Conservation (phyloP, 306 rosid species). For the Citrullus amarus region DNA sequence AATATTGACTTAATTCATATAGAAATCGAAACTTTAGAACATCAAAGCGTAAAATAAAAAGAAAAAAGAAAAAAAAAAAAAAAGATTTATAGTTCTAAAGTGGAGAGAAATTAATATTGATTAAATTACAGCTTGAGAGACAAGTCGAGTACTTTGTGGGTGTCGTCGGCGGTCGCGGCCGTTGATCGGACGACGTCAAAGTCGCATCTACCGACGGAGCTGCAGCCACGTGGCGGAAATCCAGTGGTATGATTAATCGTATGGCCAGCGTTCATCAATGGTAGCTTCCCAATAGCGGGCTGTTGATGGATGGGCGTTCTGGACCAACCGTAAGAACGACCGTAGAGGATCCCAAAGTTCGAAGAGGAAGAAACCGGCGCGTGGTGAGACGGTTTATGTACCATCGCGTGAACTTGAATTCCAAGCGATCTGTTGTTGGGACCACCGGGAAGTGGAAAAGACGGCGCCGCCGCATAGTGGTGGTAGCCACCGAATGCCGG, state of each 20-base stretch:
- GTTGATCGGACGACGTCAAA: not conserved
- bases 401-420: slow-evolving; percentile 5
- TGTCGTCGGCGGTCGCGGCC: not conserved
- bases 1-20: not conserved
- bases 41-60: not conserved
- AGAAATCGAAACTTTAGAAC: not conserved
- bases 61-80: not conserved
- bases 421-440: slow-evolving; percentile 5
- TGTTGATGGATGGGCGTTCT: slow-evolving; percentile 1
- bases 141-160: slow-evolving; percentile 3
- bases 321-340: not conserved
- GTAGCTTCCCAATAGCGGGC: not conserved
- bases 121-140: slow-evolving; percentile 1
- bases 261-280: not conserved
- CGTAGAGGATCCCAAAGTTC: not conserved
- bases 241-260: not conserved
- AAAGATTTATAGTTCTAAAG: not conserved
- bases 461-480: slow-evolving; percentile 1
- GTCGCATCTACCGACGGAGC: not conserved
- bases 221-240: not conserved
- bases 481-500: not conserved
- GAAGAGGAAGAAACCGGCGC: not conserved
- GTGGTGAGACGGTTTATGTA: not conserved
- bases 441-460: not conserved
- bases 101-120: not conserved